Evolutionary conservation across 1,284 basidiomycete species (phyloP).

Genomic region (Ustilago crameri): DNA sequence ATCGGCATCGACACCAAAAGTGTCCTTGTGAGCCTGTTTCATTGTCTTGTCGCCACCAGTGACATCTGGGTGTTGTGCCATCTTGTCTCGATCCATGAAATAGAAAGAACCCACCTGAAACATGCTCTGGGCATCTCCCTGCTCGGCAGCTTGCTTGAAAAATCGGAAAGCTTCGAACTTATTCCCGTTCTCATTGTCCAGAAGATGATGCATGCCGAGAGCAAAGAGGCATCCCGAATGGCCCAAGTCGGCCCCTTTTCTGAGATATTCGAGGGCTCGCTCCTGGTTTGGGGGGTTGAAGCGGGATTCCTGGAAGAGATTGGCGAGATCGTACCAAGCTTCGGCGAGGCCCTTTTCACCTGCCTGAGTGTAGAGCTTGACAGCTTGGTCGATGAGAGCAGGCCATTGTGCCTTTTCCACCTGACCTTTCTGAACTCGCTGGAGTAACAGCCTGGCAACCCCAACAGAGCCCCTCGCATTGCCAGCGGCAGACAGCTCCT

Average conservation of each 20-base stretch:
- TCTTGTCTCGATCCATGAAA: constrained; percentile 44
- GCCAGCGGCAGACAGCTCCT: constrained; percentile 47
- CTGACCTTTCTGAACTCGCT: constrained; percentile 30
- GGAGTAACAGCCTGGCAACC: constrained; percentile 49
- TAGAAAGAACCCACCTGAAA: constrained; percentile 59
- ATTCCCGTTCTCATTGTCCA: constrained; percentile 15
- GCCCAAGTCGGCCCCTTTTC: constrained; percentile 48
- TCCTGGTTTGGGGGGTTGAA: constrained; percentile 38
- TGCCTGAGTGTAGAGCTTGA: constrained; percentile 50
- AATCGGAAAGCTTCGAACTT: constrained; percentile 36
- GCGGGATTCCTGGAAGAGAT: constrained; percentile 39
- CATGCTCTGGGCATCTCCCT: constrained; percentile 58
- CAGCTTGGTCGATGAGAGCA: constrained; percentile 28
- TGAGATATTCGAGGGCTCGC: constrained; percentile 29
- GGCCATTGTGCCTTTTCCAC: constrained; percentile 32
- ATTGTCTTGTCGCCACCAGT: constrained; percentile 32
- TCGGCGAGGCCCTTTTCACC: constrained; percentile 55
- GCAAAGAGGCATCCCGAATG: constrained; percentile 39
- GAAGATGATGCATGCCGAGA: constrained; percentile 32
- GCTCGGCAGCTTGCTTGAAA: constrained; percentile 55
- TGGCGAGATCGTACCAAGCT: constrained; percentile 59
- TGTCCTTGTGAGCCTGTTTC: constrained; percentile 45
- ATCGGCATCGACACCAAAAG: constrained; percentile 53
- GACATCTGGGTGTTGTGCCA: constrained; percentile 38
- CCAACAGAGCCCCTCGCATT: constrained; percentile 52